Conservation (phyloP, 2,329 filamentous ascomycete species). For the Aurifilum marmelostoma region DNA sequence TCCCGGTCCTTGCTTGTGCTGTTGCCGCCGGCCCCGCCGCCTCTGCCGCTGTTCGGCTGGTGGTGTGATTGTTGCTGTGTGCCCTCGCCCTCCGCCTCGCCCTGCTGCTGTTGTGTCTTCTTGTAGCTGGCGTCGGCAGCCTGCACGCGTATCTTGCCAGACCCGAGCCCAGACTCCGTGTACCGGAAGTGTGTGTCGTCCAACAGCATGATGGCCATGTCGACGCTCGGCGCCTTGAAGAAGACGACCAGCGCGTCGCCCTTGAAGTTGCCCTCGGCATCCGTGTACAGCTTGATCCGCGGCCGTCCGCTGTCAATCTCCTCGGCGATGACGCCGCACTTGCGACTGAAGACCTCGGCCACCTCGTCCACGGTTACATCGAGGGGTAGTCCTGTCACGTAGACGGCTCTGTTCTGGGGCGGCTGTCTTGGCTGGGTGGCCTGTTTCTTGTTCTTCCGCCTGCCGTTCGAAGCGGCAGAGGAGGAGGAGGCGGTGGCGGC, state of each 20-base stretch:
- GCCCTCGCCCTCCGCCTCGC: slow-evolving; percentile 38
- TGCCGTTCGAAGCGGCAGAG: slow-evolving; percentile 16
- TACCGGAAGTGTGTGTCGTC: slow-evolving; percentile 83
- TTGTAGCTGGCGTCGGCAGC: slow-evolving; percentile 91
- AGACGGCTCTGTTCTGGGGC: slow-evolving; percentile 84
- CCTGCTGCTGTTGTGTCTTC: slow-evolving; percentile 70
- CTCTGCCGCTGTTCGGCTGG: slow-evolving; percentile 16
- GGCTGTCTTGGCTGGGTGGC: slow-evolving; percentile 43
- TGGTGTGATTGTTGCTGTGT: slow-evolving; percentile 41
- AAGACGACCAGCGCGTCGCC: slow-evolving; percentile 93
- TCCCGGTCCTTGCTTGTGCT: slow-evolving; percentile 78
- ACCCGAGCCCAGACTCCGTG: slow-evolving; percentile 51
- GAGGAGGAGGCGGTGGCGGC: not conserved
- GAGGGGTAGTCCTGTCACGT: slow-evolving; percentile 82
- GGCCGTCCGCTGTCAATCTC: slow-evolving; percentile 87
- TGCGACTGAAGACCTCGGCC: slow-evolving; percentile 77
- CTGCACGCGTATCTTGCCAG: slow-evolving; percentile 77
- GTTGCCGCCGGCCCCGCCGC: slow-evolving; percentile 35
- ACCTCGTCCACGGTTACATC: slow-evolving; percentile 83
- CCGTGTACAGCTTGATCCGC: slow-evolving; percentile 89
- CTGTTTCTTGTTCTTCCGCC: slow-evolving; percentile 42
- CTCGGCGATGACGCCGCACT: slow-evolving; percentile 89
- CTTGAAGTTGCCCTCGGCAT: slow-evolving; percentile 83
- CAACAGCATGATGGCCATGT: slow-evolving; percentile 78
- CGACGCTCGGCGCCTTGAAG: slow-evolving; percentile 92